These are phyloP conservation scores for Casuarina equisetifolia DNA, from an alignment of 306 rosid genomes.

Conservation along the genomic window DNA sequence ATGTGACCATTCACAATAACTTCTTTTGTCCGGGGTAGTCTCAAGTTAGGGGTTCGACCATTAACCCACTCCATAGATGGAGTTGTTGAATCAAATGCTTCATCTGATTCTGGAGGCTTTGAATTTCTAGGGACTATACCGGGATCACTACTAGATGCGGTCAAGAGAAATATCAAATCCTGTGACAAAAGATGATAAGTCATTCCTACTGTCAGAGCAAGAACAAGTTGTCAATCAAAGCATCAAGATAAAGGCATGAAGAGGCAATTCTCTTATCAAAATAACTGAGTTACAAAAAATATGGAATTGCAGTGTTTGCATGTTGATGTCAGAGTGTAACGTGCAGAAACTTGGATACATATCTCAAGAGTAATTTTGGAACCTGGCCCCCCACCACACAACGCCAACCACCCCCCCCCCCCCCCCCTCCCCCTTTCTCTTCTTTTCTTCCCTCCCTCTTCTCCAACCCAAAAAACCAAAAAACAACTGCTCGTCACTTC, in stretches of 20 bases:
- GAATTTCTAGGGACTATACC: slow-evolving; percentile 89
- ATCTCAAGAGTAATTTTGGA: not conserved
- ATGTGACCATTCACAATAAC: slow-evolving; percentile 68
- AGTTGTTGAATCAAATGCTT: slow-evolving; percentile 49
- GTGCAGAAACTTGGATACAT: not conserved
- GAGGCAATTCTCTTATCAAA: slow-evolving; percentile 13
- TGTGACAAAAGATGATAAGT: slow-evolving; percentile 44
- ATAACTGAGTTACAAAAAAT: slow-evolving; percentile 7
- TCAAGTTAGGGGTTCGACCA: slow-evolving; percentile 78
- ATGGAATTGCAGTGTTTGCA: slow-evolving; percentile 24
- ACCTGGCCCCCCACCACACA: not conserved
- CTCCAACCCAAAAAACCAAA: not conserved
- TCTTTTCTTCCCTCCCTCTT: no score
- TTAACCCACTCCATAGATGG: slow-evolving; percentile 99
- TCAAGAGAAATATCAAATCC: slow-evolving; percentile 76
- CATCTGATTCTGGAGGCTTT: slow-evolving; percentile 79
- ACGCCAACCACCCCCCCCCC: no score
- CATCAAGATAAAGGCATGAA: slow-evolving; percentile 13
- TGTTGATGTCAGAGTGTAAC: not conserved
- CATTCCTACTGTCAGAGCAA: slow-evolving; percentile 27
- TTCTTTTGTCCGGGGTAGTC: slow-evolving; percentile 86
- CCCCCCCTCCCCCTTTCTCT: no score
- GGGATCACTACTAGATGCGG: slow-evolving; percentile 93
- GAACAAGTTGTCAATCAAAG: slow-evolving; percentile 17
- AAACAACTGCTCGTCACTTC: not conserved